Evolutionary conservation across 1,139 yeast genomes (phyloP).

Genomic region (Hemisphaericaspora xylofermentans): DNA sequence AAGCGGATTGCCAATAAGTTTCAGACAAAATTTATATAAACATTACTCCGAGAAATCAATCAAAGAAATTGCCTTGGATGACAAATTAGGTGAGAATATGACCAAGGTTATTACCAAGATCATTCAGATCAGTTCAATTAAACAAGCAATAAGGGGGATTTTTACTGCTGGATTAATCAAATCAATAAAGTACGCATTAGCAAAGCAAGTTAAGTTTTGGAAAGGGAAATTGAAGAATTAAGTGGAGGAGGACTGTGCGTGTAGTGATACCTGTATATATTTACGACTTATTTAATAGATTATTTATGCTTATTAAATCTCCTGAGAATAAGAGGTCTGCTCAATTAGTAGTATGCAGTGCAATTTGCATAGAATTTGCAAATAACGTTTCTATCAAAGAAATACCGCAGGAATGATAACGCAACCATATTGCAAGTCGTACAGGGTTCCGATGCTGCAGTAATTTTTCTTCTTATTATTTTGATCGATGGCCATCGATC

Average conservation of each 20-base stretch:
- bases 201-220: constrained; percentile 49
- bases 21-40: constrained; percentile 45
- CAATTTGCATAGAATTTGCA: too few species aligned
- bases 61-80: constrained; percentile 20
- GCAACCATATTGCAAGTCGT: too few species aligned
- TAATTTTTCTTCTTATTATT: too few species aligned
- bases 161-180: constrained; percentile 81
- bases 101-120: constrained; percentile 52
- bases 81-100: constrained; percentile 36
- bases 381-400: too few species aligned
- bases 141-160: constrained; percentile 81
- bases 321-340: too few species aligned
- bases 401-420: too few species aligned
- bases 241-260: constrained; percentile 15
- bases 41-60: constrained; percentile 37
- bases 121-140: constrained; percentile 65
- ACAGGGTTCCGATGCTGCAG: too few species aligned
- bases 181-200: constrained; percentile 74
- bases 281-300: background rate
- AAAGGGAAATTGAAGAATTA: constrained; percentile 57
- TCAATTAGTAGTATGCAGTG: too few species aligned
- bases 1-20: constrained; percentile 51
- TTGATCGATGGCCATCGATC: too few species aligned
- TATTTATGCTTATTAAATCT: too few species aligned
- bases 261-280: background rate